These are phyloP conservation scores for Carex cristatella DNA, from an alignment of 176 grass and related monocot genomes.

Conservation along the genomic window DNA sequence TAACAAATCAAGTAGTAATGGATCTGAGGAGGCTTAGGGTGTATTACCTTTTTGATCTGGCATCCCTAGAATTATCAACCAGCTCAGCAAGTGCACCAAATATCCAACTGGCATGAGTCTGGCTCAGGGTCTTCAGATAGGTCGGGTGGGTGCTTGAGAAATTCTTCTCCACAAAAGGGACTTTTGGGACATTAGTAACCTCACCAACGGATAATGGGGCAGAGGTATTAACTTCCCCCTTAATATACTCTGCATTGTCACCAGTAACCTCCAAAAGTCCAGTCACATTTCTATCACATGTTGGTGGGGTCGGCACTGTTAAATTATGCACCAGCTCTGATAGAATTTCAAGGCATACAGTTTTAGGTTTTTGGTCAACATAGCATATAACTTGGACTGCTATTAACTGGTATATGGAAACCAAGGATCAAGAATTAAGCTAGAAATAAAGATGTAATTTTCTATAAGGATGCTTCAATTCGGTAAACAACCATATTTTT, in stretches of 20 bases:
- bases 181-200: slow-evolving; percentile 34
- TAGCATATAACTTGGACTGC: not conserved
- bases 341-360: not conserved
- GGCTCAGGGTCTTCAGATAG: slow-evolving; percentile 77
- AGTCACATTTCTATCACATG: slow-evolving; percentile 36
- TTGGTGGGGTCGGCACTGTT: not conserved
- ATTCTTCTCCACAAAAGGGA: slow-evolving; percentile 35
- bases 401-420: not conserved
- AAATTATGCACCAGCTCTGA: not conserved
- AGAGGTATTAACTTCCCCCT: not conserved
- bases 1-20: not conserved
- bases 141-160: slow-evolving; percentile 61
- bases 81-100: slow-evolving; percentile 93
- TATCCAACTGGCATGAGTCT: slow-evolving; percentile 81
- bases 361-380: not conserved
- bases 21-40: no score
- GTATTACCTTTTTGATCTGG: slow-evolving; percentile 56
- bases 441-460: not conserved
- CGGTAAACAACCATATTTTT: not conserved
- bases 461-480: not conserved
- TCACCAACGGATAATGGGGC: slow-evolving; percentile 33
- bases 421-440: not conserved
- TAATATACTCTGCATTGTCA: slow-evolving; percentile 4
- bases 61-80: slow-evolving; percentile 88
- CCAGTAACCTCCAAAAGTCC: slow-evolving; percentile 25